phyloP scores from a whole-genome alignment of 2,329 filamentous ascomycete species.

The Neonectria sp. region DNA sequence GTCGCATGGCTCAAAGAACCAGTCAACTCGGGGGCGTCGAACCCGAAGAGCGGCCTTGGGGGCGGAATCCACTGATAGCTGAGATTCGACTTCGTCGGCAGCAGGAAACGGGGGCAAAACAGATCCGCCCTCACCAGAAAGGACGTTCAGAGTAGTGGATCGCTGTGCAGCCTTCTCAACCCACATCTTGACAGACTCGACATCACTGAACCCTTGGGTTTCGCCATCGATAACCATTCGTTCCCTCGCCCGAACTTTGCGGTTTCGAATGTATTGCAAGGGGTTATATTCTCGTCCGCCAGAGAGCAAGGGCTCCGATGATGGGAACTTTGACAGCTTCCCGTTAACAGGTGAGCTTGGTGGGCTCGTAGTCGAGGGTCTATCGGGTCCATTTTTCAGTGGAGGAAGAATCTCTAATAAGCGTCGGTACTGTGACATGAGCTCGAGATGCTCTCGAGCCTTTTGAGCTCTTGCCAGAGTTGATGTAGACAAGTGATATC shows the following conservation, averaged over 20 bases:
- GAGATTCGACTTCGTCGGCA: slow-evolving; percentile 61
- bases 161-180: slow-evolving; percentile 74
- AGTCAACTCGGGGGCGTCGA: slow-evolving; percentile 84
- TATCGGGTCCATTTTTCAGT: slow-evolving; percentile 65
- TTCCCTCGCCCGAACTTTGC: slow-evolving; percentile 86
- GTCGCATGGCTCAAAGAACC: slow-evolving; percentile 87
- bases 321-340: slow-evolving; percentile 49
- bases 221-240: slow-evolving; percentile 82
- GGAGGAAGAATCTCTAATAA: slow-evolving; percentile 86
- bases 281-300: slow-evolving; percentile 88
- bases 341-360: slow-evolving; percentile 56
- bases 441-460: slow-evolving; percentile 87
- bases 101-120: slow-evolving; percentile 62
- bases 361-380: slow-evolving; percentile 58
- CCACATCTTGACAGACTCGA: slow-evolving; percentile 81
- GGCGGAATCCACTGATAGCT: slow-evolving; percentile 60
- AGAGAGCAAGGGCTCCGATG: slow-evolving; percentile 52
- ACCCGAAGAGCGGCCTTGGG: slow-evolving; percentile 69
- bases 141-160: slow-evolving; percentile 46
- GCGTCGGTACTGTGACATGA: slow-evolving; percentile 87
- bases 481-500: slow-evolving; percentile 81
- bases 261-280: slow-evolving; percentile 91
- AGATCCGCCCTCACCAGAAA: slow-evolving; percentile 42
- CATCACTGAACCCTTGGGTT: slow-evolving; percentile 82
- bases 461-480: slow-evolving; percentile 88